Conservation (phyloP, 1,284 basidiomycete species). For the Cerrena zonata region DNA sequence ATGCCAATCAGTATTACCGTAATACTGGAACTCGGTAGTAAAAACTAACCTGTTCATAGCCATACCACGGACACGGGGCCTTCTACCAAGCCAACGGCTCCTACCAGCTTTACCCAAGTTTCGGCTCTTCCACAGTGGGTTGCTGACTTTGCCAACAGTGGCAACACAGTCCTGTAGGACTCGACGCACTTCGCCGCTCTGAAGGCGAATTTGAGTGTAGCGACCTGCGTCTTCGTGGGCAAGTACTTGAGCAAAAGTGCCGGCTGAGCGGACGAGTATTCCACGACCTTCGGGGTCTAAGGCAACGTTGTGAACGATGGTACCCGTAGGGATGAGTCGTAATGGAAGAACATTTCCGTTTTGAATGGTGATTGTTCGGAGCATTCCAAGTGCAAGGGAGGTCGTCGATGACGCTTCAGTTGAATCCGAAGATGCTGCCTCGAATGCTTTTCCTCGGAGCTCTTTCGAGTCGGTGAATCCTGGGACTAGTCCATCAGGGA, state of each 20-base stretch:
- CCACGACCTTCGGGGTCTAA: slow-evolving; percentile 75
- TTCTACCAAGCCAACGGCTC: slow-evolving; percentile 79
- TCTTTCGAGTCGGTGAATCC: slow-evolving; percentile 45
- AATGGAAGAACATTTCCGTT: slow-evolving; percentile 92
- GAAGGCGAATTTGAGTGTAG: slow-evolving; percentile 82
- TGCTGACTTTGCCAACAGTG: slow-evolving; percentile 89
- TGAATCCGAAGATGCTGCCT: slow-evolving; percentile 16
- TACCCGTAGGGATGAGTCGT: slow-evolving; percentile 86
- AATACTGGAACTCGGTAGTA: not conserved
- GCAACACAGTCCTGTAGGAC: slow-evolving; percentile 81
- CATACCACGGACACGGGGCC: slow-evolving; percentile 90
- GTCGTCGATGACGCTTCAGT: slow-evolving; percentile 38
- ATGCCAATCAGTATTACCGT: slow-evolving; percentile 5
- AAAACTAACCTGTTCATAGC: slow-evolving; percentile 89
- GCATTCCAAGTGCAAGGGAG: slow-evolving; percentile 77
- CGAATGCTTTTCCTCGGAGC: slow-evolving; percentile 47
- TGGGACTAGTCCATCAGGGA: slow-evolving; percentile 71
- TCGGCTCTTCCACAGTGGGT: slow-evolving; percentile 83
- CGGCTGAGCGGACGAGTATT: slow-evolving; percentile 85
- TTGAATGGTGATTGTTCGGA: slow-evolving; percentile 81
- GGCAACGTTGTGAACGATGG: slow-evolving; percentile 83
- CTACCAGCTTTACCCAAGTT: slow-evolving; percentile 90
- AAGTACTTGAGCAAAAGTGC: slow-evolving; percentile 80
- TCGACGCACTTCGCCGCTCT: slow-evolving; percentile 89
- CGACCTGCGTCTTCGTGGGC: slow-evolving; percentile 63